Base-by-base conservation (phyloP, 345 rosid genomes). In the Moricandia arvensis region DNA sequence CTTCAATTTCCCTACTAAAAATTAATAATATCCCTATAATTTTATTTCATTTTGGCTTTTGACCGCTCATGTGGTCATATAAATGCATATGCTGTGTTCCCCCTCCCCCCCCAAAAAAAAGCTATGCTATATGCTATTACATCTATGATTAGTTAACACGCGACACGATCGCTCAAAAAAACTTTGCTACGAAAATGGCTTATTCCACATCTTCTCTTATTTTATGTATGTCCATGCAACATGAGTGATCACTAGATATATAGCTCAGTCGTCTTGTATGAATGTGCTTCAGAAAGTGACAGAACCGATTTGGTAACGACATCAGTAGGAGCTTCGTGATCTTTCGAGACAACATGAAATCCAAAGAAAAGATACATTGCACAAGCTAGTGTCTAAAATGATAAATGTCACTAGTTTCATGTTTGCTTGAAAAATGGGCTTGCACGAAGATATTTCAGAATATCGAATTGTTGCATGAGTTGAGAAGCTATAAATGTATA, bases 11-110 rank as follows among this genome's bases (percentile, higher is more conserved):
- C 63, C 63, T 69, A 70, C 55, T 69, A 34, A 63, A 45, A 13
- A 54, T 27, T 55, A 71, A 64, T 77, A 71, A 76, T 33, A 71
- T 64, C 21, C 21, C 75, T 27, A 60, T 16, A 61, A 51, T 60
- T 59, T 35, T 68, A n/a, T 49, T 59, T 37, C 3, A 3, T 27
- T 27, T 27, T n/a, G 24, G 30, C 54, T 37, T 49, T 68, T 68
- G 68, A 68, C 68, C 57, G 3, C 8, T 60, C 43, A 34, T n/a
- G n/a, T n/a, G n/a, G n/a, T n/a, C n/a, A n/a, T n/a, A n/a, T n/a
- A n/a, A n/a, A n/a, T n/a, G n/a, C n/a, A n/a, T n/a, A n/a, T n/a
- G n/a, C n/a, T n/a, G n/a, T n/a, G n/a, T n/a, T n/a, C n/a, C n/a
- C n/a, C n/a, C n/a, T n/a, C n/a, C n/a, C n/a, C n/a, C n/a, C n/a